Evolutionary conservation across 2,329 filamentous ascomycete species (phyloP).

Genomic region (Amylocarpus encephaloides): DNA sequence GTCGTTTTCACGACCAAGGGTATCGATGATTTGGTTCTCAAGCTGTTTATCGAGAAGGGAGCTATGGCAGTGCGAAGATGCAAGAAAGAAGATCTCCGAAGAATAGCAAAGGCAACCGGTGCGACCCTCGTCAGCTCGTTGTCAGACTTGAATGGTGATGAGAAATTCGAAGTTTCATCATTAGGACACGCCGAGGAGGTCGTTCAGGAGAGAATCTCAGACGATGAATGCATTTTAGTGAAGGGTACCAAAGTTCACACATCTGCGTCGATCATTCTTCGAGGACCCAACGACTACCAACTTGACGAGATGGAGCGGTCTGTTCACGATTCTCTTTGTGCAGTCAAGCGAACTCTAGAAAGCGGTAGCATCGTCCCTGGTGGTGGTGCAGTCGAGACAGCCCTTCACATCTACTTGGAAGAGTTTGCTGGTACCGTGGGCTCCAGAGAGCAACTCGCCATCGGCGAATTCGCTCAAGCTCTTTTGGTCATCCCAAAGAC

Average conservation of each 20-base stretch:
- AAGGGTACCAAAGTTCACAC: conserved; percentile 94
- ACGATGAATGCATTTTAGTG: conserved; percentile 95
- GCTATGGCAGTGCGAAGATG: conserved; percentile 94
- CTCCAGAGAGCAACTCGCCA: conserved; percentile 93
- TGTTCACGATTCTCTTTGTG: conserved; percentile 91
- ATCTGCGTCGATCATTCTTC: conserved; percentile 91
- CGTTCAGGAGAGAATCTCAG: conserved; percentile 95
- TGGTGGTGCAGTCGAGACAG: conserved; percentile 96
- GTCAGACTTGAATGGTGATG: conserved; percentile 94
- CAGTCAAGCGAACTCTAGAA: conserved; percentile 94
- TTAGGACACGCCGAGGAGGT: conserved; percentile 93
- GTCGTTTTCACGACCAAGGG: conserved; percentile 96
- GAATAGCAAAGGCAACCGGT: conserved; percentile 93
- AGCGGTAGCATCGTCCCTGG: conserved; percentile 95
- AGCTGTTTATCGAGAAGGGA: conserved; percentile 88
- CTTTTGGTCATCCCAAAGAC: conserved; percentile 95
- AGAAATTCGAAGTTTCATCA: conserved; percentile 87
- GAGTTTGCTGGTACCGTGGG: conserved; percentile 97
- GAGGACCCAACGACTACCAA: conserved; percentile 91
- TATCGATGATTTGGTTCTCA: conserved; percentile 92
- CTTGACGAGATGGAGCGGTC: conserved; percentile 99
- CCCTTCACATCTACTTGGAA: conserved; percentile 96
- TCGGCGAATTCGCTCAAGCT: conserved; percentile 93
- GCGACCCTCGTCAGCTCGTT: conserved; percentile 88
- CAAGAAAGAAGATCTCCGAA: conserved; percentile 96